phyloP scores from a whole-genome alignment of 1,284 basidiomycete genomes.

The Trichosporon coremiiforme region DNA sequence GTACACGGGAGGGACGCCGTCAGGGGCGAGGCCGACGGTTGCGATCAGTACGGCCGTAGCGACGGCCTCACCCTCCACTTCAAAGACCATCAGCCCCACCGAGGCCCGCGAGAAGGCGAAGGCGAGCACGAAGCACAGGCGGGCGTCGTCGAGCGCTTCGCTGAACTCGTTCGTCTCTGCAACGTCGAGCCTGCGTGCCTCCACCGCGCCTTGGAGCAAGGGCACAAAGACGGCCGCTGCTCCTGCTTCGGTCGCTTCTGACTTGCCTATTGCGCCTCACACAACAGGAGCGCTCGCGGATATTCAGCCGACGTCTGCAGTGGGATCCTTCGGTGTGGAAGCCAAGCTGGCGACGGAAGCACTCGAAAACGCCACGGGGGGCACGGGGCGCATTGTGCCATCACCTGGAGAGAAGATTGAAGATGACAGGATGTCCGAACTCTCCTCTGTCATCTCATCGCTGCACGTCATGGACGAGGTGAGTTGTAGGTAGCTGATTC shows the following conservation, averaged over 20 bases:
- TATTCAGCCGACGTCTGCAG: neutral
- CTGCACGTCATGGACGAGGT: constrained; percentile 19
- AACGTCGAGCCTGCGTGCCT: constrained; percentile 6
- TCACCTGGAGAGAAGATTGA: constrained; percentile 6
- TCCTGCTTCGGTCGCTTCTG: constrained; percentile 9
- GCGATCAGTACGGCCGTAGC: constrained; percentile 15
- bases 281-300: constrained; percentile 5
- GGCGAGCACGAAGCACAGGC: constrained; percentile 11
- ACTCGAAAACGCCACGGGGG: constrained; percentile 16
- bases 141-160: constrained; percentile 5
- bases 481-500: neutral
- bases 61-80: neutral
- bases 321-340: constrained; percentile 6
- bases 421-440: constrained; percentile 12
- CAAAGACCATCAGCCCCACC: constrained; percentile 7
- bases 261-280: neutral
- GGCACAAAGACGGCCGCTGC: neutral
- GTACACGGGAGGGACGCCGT: neutral
- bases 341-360: neutral
- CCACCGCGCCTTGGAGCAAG: neutral
- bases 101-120: neutral
- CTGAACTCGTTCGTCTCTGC: constrained; percentile 13
- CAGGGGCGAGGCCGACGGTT: constrained; percentile 9
- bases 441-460: constrained; percentile 13
- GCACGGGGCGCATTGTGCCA: neutral